A percentile compares a stretch with the other conserved stretches of the same genome.
Evolutionary conservation across 495 filamentous ascomycete genomes (phyloP).

Genomic region (Clavariopsis aquatica): DNA sequence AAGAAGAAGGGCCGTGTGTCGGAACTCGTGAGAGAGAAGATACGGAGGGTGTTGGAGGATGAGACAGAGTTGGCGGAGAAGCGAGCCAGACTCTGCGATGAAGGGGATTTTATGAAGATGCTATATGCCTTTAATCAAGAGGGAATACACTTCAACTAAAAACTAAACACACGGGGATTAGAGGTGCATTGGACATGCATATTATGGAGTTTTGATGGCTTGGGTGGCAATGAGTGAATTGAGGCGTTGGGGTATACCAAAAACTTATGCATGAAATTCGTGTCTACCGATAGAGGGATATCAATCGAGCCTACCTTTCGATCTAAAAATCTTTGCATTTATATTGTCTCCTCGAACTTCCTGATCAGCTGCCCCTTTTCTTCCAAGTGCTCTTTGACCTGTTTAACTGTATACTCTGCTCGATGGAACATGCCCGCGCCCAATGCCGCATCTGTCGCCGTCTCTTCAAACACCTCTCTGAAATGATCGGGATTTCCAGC

Average conservation of each 20-base stretch:
- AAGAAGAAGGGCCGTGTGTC: slow-evolving; percentile 75
- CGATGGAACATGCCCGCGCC: slow-evolving; percentile 98
- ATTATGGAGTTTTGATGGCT: not conserved
- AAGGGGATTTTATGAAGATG: slow-evolving; percentile 82
- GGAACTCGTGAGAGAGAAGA: slow-evolving; percentile 76
- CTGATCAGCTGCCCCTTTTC: slow-evolving; percentile 72
- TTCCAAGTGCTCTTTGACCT: slow-evolving; percentile 87
- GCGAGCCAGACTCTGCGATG: slow-evolving; percentile 80
- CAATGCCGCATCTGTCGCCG: slow-evolving; percentile 85
- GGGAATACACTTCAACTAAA: slow-evolving; percentile 84
- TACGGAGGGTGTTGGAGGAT: slow-evolving; percentile 75
- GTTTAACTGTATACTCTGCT: slow-evolving; percentile 87
- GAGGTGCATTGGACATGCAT: not conserved
- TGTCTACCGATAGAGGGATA: slow-evolving; percentile 1
- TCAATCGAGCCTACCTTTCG: not conserved
- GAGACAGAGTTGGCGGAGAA: slow-evolving; percentile 76
- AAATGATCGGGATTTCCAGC: slow-evolving; percentile 90
- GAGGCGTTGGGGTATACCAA: slow-evolving; percentile 14
- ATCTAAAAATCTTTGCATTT: not conserved
- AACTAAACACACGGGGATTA: not conserved
- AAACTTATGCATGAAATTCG: not conserved
- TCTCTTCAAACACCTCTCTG: slow-evolving; percentile 82
- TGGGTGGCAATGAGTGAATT: not conserved
- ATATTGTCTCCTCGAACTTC: slow-evolving; percentile 61
- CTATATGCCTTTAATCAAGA: slow-evolving; percentile 82